Conservation (phyloP, 148 eudicot genomes). For the Fagopyrum homotropicum region DNA sequence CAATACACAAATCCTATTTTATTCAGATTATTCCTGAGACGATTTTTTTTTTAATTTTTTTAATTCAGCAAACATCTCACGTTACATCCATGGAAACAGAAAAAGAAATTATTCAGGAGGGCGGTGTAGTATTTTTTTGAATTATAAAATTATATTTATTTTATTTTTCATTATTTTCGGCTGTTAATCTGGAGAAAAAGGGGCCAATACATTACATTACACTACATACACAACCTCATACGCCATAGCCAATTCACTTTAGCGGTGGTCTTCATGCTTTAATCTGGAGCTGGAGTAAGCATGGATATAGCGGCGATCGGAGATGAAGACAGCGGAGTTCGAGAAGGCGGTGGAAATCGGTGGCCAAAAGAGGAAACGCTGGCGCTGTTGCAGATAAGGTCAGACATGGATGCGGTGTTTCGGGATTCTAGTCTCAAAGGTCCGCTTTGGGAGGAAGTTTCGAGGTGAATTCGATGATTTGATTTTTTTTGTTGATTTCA, state of each 20-base stretch:
- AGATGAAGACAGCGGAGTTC: not conserved
- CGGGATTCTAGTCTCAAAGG: constrained; percentile 93
- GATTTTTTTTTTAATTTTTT: not conserved
- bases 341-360: constrained; percentile 57
- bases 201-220: not conserved
- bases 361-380: constrained; percentile 94
- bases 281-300: not conserved
- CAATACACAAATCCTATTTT: not conserved
- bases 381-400: constrained; percentile 70
- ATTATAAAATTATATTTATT: not conserved
- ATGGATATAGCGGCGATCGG: constrained; percentile 6
- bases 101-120: constrained; percentile 10
- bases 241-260: constrained; percentile 7
- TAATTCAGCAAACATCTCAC: constrained; percentile 5
- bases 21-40: constrained; percentile 9
- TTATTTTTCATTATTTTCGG: not conserved
- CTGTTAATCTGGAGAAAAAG: not conserved
- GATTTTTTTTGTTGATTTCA: not conserved
- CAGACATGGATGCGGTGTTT: constrained; percentile 83
- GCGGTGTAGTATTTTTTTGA: constrained; percentile 2
- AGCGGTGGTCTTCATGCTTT: not conserved
- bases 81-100: constrained; percentile 11
- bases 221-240: not conserved
- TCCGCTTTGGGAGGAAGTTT: constrained; percentile 92
- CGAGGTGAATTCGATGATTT: constrained; percentile 45